These are phyloP conservation scores for Podila horticola DNA, from an alignment of 192 early-diverging fungal genomes.

Conservation along the genomic window DNA sequence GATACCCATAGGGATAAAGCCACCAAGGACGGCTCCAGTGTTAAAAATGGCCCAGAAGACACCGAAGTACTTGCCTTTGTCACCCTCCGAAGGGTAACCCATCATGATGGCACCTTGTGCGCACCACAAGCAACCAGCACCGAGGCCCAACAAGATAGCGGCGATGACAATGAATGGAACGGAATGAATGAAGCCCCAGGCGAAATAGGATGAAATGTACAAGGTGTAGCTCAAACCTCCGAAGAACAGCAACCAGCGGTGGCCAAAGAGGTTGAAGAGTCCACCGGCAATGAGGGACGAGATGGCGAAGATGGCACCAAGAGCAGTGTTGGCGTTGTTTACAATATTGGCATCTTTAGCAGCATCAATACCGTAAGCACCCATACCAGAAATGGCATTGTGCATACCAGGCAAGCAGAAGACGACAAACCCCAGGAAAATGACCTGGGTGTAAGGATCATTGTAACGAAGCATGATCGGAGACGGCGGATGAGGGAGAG, in stretches of 20 bases:
- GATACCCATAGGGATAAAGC: slow-evolving; percentile 72
- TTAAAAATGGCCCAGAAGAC: slow-evolving; percentile 85
- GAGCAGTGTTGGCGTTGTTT: slow-evolving; percentile 59
- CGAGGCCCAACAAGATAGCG: no score
- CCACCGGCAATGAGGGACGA: slow-evolving; percentile 66
- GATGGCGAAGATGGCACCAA: slow-evolving; percentile 67
- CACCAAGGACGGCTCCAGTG: slow-evolving; percentile 61
- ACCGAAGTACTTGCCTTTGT: slow-evolving; percentile 79
- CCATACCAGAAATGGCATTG: slow-evolving; percentile 65
- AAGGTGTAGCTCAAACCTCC: slow-evolving; percentile 66
- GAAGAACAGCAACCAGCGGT: slow-evolving; percentile 61
- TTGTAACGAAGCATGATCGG: slow-evolving; percentile 42
- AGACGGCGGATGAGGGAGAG: slow-evolving; percentile 7
- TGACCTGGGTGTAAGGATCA: slow-evolving; percentile 65
- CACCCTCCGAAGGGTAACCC: slow-evolving; percentile 77
- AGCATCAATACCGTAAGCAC: slow-evolving; percentile 56
- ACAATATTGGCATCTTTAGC: slow-evolving; percentile 1
- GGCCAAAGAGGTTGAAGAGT: slow-evolving; percentile 68
- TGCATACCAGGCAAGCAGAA: slow-evolving; percentile 74
- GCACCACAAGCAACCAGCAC: slow-evolving; percentile 72
- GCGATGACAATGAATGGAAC: no score
- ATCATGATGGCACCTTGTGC: slow-evolving; percentile 84
- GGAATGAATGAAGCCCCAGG: slow-evolving; percentile 55
- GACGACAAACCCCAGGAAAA: slow-evolving; percentile 66
- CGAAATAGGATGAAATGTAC: slow-evolving; percentile 68